A percentile compares a stretch with the other conserved stretches of the same genome.
Evolutionary conservation across 2,329 filamentous ascomycete genomes (phyloP).

Genomic region (Epichloe uncinata): DNA sequence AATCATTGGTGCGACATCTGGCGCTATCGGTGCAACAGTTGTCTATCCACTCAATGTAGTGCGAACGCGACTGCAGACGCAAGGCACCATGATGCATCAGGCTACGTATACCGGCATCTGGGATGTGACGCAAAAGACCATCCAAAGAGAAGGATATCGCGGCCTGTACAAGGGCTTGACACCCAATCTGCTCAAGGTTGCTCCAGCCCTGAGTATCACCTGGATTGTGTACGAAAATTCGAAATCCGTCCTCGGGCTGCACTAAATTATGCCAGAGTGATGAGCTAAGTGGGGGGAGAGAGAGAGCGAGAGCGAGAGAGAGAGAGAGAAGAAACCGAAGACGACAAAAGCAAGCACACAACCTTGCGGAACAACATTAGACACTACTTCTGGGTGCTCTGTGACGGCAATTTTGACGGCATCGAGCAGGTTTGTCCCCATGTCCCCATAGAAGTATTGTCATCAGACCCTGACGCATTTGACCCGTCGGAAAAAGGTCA

Average conservation of each 20-base stretch:
- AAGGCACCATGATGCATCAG: conserved; percentile 85
- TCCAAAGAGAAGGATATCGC: conserved; percentile 67
- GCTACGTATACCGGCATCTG: conserved; percentile 81
- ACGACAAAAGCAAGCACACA: too few relatives aligned
- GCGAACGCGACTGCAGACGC: conserved; percentile 81
- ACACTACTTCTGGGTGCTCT: too few relatives aligned
- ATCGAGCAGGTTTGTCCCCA: too few relatives aligned
- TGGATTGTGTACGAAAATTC: conserved; percentile 90
- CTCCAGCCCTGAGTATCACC: conserved; percentile 88
- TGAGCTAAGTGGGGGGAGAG: background rate
- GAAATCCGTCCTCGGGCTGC: conserved; percentile 54
- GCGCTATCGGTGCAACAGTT: conserved; percentile 81
- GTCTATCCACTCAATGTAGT: conserved; percentile 94
- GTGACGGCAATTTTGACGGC: too few relatives aligned
- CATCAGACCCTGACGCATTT: too few relatives aligned
- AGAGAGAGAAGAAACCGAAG: background rate
- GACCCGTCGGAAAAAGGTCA: background rate
- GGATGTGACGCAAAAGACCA: conserved; percentile 76
- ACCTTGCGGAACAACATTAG: too few relatives aligned
- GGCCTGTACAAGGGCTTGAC: conserved; percentile 92
- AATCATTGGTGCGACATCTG: conserved; percentile 79
- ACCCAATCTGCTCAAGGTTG: conserved; percentile 90
- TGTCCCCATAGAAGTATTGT: background rate
- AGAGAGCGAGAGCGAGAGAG: too few relatives aligned
- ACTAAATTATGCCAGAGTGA: conserved; percentile 13